Evolutionary conservation across 345 rosid species (phyloP), one percentile per base, ranked within the genome.

Genomic region (Eutrema japonicum): DNA sequence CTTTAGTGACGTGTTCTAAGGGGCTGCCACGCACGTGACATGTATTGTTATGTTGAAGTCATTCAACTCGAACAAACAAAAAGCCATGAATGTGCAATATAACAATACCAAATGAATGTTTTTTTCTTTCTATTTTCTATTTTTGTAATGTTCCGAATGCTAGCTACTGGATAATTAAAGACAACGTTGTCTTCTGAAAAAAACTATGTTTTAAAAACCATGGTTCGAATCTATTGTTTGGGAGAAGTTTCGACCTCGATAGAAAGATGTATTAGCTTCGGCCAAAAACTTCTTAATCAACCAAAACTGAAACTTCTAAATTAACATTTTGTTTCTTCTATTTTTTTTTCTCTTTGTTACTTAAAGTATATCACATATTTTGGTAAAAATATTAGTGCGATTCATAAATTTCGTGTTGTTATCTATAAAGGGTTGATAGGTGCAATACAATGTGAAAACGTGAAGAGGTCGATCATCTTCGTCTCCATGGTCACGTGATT

Each of bases 1-100:
- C 68, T 67, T 73, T 62, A 59, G 62, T 67, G 78, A 74, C 73
- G 78, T 74, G 68, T 67, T 50, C 62, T 49, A 41, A 40, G 68
- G 61, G 60, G 32, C 6, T 74, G 73, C 72, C 51, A 41, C 54
- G 53, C 68, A 67, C 78, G 78, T 74, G 78, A 67, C 73, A 32
- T 43, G 57, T 56, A 38, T 65, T 58, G 52, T 57, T 66, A 66
- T 66, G 45, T 57, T 58, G 41, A 61, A 71, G 57, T 37, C 57
- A 49, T 56, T 52, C 16, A 11, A 52, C 35, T 52, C 27, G 1
- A 55, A 13, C 18, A 32, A 54, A 54, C 35, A 7, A 30, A n/a
- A 30, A 12, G 4, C 22, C 22, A 64, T 63, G n/a, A n/a, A n/a
- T n/a, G 37, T 2, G 61, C 36, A 5, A 11, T 16, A 16, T 16